These are phyloP conservation scores for Dothiorella sarmentorum DNA, from an alignment of 2,329 filamentous ascomycete genomes.

Conservation along the genomic window DNA sequence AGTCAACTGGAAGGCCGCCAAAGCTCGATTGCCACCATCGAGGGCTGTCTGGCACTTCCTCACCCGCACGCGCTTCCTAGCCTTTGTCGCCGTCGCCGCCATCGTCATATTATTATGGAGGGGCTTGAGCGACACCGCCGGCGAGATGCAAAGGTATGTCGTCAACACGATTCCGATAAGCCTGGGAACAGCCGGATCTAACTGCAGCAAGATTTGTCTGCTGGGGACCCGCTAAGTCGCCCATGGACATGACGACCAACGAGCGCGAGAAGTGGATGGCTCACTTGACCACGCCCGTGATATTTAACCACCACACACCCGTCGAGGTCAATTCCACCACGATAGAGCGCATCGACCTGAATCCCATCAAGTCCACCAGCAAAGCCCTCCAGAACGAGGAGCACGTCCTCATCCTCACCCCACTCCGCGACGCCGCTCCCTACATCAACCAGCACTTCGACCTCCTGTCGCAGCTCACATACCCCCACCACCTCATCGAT, in stretches of 20 bases:
- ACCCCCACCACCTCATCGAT: conserved; percentile 93
- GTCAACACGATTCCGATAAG: background rate
- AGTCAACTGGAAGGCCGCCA: conserved; percentile 88
- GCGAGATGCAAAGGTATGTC: conserved; percentile 84
- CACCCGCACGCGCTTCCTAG: conserved; percentile 73
- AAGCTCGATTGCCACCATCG: conserved; percentile 71
- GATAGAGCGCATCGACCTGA: conserved; percentile 80
- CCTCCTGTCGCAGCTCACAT: conserved; percentile 81
- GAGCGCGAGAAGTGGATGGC: conserved; percentile 87
- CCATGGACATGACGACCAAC: conserved; percentile 90
- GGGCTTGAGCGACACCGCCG: conserved; percentile 73
- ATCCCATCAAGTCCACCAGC: conserved; percentile 74
- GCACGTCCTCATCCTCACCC: conserved; percentile 85
- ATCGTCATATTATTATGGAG: conserved; percentile 82
- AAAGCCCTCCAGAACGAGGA: conserved; percentile 79
- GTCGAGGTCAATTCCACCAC: conserved; percentile 77
- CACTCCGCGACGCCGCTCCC: conserved; percentile 80
- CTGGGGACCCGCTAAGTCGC: conserved; percentile 92
- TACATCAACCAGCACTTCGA: conserved; percentile 91
- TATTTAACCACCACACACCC: conserved; percentile 93
- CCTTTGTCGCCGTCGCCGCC: conserved; percentile 67
- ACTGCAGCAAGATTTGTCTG: conserved; percentile 78
- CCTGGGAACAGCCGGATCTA: background rate
- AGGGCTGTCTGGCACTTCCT: conserved; percentile 62
- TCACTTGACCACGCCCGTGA: conserved; percentile 85